Base-by-base conservation (phyloP, 257 asterid genomes). In the Solanum acaule region DNA sequence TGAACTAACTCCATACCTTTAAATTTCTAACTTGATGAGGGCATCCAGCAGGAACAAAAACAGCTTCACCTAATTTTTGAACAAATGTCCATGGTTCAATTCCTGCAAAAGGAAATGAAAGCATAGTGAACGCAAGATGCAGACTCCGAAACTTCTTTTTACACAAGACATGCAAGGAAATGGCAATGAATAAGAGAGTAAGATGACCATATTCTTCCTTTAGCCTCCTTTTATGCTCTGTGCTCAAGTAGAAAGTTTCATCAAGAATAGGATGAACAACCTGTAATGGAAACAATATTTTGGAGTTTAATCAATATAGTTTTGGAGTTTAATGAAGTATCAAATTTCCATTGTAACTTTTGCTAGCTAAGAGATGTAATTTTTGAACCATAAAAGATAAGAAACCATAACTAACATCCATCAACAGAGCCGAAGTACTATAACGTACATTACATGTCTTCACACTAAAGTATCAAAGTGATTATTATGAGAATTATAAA, bases 201-300 rank as follows among this genome's bases (percentile, higher is more conserved):
- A 27, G 23, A 79, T 79, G 10, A 79, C 94, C 95, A 76, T 91
- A 93, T 90, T 91, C 95, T 89, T 91, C 90, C 86, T 91, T 91
- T 31, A 93, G 95, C 83, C 87, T 91, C 23, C 42, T 90, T 84
- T 89, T 93, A 79, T 91, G 94, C 90, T 94, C 96, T 88, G 86
- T 31, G 13, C 93, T 94, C 90, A 96, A 90, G 93, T 96, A 96
- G 88, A 96, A 89, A 65, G 98, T 88, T 91, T 93, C 96, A 87
- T 95, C 98, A 75, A 94, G 95, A 85, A 94, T 94, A 31, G 99
- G 98, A 90, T 95, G 98, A 86, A 92, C 90, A 63, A 95, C 92
- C 98, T 95, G 67, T 27, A 29, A 81, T 11, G 84, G 59, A 38
- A 76, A 37, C 8, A 76, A 12, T 10, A 73, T 34, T 20, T 35